Base-by-base conservation (phyloP, 306 rosid species). In the Cyamopsis tetragonoloba region DNA sequence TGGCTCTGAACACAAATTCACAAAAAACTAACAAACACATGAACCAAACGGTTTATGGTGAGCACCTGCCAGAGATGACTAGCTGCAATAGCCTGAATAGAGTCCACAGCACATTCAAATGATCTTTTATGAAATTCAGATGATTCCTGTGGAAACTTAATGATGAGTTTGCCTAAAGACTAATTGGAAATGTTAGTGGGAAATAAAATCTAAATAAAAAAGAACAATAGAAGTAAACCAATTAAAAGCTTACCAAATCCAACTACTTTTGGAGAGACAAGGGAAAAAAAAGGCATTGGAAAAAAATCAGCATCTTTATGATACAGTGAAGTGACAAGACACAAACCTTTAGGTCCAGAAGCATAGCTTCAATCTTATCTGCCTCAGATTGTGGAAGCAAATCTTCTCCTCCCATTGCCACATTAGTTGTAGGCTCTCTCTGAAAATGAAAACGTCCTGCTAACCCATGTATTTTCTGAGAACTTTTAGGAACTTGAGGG, bases 41-140 rank as follows among this genome's bases (percentile, higher is more conserved):
- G 44, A 77, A 66, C 46, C 10, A 47, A 54, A 55, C n/a, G 59
- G 17, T 62, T 59, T 65, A 72, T 67, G 31, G 26, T 74, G 71
- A 61, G 54, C 58, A 95, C 99, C 99, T 95, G 96, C 99, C 99
- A 95, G 78, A 95, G 99, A 83, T 85, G 99, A 76, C 95, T 86
- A 60, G 99, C 97, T 9, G 99, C 99, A 49, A 88, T 71, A 72
- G 91, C 86, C 57, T 96, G 87, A 73, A 88, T 84, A 53, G 97
- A 90, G 81, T 90, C 96, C 20, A 91, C 86, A 50, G 97, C 88
- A 77, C 78, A 80, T 74, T 90, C 99, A 73, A 95, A 95, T 71
- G 97, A 86, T 78, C 95, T 85, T 85, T 83, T 95, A 80, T 86
- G 97, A 74, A 90, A 90, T 75, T 90, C 99, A 58, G 97, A 86